Percentiles rank a stretch among this genome's conserved stretches.
These are phyloP conservation scores for Rhazya stricta DNA, from an alignment of 257 asterid genomes.

Conservation along the genomic window DNA sequence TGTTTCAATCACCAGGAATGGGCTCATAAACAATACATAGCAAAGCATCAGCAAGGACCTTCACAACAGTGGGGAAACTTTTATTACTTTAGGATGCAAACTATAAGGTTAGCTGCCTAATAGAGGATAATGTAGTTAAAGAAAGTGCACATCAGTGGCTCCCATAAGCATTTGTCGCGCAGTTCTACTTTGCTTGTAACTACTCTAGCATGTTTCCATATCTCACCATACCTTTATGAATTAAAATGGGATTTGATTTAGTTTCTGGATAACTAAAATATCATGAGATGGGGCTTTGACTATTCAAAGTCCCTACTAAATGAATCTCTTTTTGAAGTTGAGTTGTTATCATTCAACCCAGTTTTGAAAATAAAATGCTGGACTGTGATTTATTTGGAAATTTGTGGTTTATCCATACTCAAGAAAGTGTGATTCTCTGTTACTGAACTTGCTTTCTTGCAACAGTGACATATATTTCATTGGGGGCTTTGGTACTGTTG, in stretches of 20 bases:
- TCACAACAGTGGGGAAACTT: slow-evolving; percentile 99
- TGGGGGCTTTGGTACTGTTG: slow-evolving; percentile 98
- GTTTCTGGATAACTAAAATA: neutral
- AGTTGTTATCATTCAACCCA: neutral
- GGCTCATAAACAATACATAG: slow-evolving; percentile 90
- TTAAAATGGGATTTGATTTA: neutral
- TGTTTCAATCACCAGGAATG: slow-evolving; percentile 48
- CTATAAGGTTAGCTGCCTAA: slow-evolving; percentile 56
- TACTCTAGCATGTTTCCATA: neutral
- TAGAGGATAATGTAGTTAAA: neutral
- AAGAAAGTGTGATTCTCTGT: neutral
- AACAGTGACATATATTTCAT: slow-evolving; percentile 91
- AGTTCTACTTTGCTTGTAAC: neutral
- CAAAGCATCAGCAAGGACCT: slow-evolving; percentile 97
- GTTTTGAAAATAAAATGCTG: neutral
- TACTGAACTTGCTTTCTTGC: neutral
- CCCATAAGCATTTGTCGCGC: neutral
- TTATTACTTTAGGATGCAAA: slow-evolving; percentile 91
- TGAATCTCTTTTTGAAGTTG: slow-evolving; percentile 6
- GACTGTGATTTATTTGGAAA: neutral
- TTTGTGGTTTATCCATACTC: neutral
- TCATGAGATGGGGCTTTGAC: neutral
- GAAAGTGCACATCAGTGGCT: neutral
- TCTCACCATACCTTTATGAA: neutral
- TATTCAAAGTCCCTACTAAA: neutral